Evolutionary conservation across 2,329 filamentous ascomycete genomes (phyloP), one percentile per base, ranked within the genome.

Genomic region (Furcasterigmium sp.): DNA sequence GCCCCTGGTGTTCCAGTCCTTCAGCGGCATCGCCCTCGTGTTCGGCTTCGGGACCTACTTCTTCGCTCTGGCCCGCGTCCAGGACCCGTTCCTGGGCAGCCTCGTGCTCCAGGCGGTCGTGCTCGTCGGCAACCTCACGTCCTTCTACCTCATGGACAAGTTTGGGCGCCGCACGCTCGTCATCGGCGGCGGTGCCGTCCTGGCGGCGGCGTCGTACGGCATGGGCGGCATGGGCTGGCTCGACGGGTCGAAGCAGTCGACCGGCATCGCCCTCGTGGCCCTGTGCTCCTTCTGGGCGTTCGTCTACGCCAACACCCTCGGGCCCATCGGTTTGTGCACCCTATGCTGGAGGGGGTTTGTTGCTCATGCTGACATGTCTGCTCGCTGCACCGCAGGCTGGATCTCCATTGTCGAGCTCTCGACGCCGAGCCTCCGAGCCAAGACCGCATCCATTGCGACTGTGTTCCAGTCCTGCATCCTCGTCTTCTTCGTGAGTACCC

Each of bases 41-140:
- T 54, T 53, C 29, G 48, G 48, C 13, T 54, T 55, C 23, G 50
- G 50, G 2, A 53, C 47, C 17, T 56, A 55, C 17, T 56, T 56
- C 32, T 56, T 56, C 40, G 28, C 48, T 15, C 46, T 53, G 2
- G 51, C 52, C 6, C 45, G 46, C 8, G 47, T 54, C 5, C 30
- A 43, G 1, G 51, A 56, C 25, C 53, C 53, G 8, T 56, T 55
- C 39, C 41, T 53, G 3, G 51, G 51, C 3, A 55, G 49, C n/a
- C 38, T 54, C 8, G 30, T 54, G 8, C 51, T 45, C 21, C 15
- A 42, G 13, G n/a, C 28, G n/a, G 26, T 42, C 19, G 32, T 42
- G 5, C n/a, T 53, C 10, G 42, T 48, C 8, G 47, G 49, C 4
- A 52, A 52, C 38, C 37, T 52, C 6, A 35, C 46, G n/a, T 37